These are phyloP conservation scores for Aeschynomene evenia DNA, from an alignment of 306 rosid species.

Conservation along the genomic window DNA sequence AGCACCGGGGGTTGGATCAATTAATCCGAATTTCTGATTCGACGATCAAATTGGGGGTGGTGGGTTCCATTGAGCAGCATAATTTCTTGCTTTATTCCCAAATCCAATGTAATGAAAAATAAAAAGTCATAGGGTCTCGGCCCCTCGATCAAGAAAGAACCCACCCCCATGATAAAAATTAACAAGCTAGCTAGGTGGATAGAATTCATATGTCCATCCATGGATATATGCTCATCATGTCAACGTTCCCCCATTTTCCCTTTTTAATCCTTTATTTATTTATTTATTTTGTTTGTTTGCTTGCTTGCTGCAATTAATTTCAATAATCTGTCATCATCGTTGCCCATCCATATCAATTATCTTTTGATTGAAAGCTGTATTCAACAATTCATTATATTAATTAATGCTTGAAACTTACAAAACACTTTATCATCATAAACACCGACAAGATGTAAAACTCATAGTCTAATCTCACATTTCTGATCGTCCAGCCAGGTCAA, in stretches of 20 bases:
- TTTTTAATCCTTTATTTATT: not conserved
- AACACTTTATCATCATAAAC: slow-evolving; percentile 6
- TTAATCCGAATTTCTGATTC: not conserved
- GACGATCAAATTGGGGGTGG: not conserved
- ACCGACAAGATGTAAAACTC: slow-evolving; percentile 41
- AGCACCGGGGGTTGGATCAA: not conserved
- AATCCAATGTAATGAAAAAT: not conserved
- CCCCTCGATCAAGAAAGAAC: too few relatives aligned
- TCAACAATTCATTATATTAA: slow-evolving; percentile 35
- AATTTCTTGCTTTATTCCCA: not conserved
- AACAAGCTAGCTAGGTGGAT: not conserved
- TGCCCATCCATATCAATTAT: slow-evolving; percentile 26
- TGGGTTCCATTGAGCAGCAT: slow-evolving; percentile 18
- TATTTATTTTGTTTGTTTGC: too few relatives aligned
- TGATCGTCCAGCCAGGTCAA: slow-evolving; percentile 28
- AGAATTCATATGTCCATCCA: not conserved
- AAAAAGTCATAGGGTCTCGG: slow-evolving; percentile 3
- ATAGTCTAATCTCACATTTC: slow-evolving; percentile 18
- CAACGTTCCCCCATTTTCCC: not conserved
- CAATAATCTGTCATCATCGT: slow-evolving; percentile 5
- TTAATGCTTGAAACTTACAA: not conserved
- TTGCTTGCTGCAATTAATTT: not conserved
- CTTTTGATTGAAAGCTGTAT: slow-evolving; percentile 43
- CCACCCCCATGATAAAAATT: slow-evolving; percentile 15
- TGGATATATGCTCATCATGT: slow-evolving; percentile 17